Base-by-base conservation (phyloP, 352 stramenopile genomes). In the Vaucheria bursata region DNA sequence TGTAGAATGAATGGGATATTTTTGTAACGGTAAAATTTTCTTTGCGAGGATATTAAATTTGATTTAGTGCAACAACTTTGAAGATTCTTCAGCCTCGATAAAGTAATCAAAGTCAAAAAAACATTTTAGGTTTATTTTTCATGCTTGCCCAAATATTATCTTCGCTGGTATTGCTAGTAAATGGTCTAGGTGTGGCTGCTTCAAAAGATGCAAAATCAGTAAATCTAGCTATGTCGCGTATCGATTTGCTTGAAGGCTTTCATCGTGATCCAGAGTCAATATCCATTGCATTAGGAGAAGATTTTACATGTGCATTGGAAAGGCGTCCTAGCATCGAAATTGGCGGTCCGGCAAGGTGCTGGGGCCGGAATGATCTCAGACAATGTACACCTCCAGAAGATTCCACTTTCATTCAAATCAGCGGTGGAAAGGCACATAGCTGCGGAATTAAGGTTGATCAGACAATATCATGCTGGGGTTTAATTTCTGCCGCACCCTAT, bases 391-490 rank as follows among this genome's bases (percentile, higher is more conserved):
- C 77, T 2, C 72, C 77, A 0, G 70, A 79, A 25, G 77, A 82
- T 7, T 25, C 35, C 66, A 73, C 64, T 34, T 73, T 73, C 5
- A 31, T 73, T 34, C 7, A 81, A 71, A 50, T 81, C 0, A 81
- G 68, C 39, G 75, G 70, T 8, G 75, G 75, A 8, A 59, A 59
- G 18, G 39, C 67, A 25, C 75, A 81, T 49, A 81, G 70, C 6
- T 81, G 75, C 69, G 75, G 75, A 31, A 73, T 81, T 33, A 81
- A 78, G 39, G 74, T 78, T 29, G 75, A 81, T 35, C 75, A 81
- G 31, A 81, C 75, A n/a, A 35, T 81, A 34, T 52, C 75, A 2
- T 81, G 75, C 69, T 81, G 75, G 75, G 75, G 75, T 12, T 38
- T 71, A 53, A 74, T 81, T 53, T 35, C 31, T 6, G 69, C 68